Base-by-base conservation (phyloP, 1,139 yeast species). In the Zhuliangozyma parablackwelliae region DNA sequence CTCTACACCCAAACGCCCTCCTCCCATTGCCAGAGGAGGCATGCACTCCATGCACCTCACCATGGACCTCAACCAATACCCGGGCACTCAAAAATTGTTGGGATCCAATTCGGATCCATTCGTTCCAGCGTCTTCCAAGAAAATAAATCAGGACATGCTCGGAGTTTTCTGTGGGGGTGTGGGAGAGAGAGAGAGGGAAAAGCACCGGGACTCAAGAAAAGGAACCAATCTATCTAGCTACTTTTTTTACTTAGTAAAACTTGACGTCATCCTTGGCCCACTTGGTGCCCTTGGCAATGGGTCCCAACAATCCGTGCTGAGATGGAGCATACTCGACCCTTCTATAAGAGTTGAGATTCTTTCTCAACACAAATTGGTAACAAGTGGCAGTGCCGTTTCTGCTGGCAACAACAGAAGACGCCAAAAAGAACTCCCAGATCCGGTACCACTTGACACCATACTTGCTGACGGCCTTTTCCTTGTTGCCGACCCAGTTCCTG, bases 361-460 rank as follows among this genome's bases (percentile, higher is more conserved):
- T 89, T 74, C 96, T 82, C 70, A 88, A 74, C 36, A 85, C 83
- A 59, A 88, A 85, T 71, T 88, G 97, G 72, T 78, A 89, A 65
- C 96, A 87, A 38, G 95, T 79, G 35, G 96, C 95, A 52, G 92
- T 81, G 51, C 96, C 96, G 69, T 88, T 95, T 75, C 97, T 86
- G 25, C 95, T 78, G 47, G 85, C 81, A 55, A 88, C 83, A 42
- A 84, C 78, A 21, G 96, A 83, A 39, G 75, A 75, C 45, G 95
- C 87, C 57, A 88, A 78, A 69, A 88, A 88, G 72, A 65, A 87
- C 65, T 87, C 95, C 96, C 96, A 88, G 63, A 88, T 87, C 65
- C 95, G 81, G 69, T 72, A 89, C 96, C 96, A 88, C 68, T 81
- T 82, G 51, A 75, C 66, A 51, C 97, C 97, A 56, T 89, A 88